These are phyloP conservation scores for Naegleria fowleri DNA, from an alignment of 208 protist genomes.

Conservation along the genomic window DNA sequence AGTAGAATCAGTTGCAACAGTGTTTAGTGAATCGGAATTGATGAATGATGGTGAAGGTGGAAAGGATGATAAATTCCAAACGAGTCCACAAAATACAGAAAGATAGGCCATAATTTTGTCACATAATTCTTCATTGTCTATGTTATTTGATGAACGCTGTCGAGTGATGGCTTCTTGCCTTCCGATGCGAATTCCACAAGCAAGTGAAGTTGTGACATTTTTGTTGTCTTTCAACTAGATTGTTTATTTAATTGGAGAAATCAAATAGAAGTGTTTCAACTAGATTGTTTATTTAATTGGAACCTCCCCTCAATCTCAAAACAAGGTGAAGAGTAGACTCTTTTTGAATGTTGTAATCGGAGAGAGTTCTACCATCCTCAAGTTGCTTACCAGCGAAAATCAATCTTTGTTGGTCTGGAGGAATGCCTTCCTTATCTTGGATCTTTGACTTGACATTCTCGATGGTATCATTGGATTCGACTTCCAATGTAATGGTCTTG, in stretches of 20 bases:
- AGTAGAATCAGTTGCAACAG: no score
- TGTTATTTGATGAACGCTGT: no score
- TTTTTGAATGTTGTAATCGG: not conserved
- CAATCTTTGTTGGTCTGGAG: constrained; percentile 21
- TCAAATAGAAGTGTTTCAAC: no score
- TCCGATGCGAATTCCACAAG: not conserved
- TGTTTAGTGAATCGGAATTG: no score
- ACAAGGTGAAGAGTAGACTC: not conserved
- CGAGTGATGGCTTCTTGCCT: not conserved
- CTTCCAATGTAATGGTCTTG: not conserved
- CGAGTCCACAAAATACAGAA: not conserved
- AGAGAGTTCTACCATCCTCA: not conserved
- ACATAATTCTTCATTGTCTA: not conserved
- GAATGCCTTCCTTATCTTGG: not conserved
- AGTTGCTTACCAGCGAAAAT: not conserved
- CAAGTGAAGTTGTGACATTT: not conserved
- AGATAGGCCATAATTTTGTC: not conserved
- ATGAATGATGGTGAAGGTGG: no score
- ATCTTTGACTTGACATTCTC: not conserved
- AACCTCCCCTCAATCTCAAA: constrained; percentile 40
- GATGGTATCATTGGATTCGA: not conserved
- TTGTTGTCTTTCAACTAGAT: constrained; percentile 91
- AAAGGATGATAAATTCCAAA: not conserved
- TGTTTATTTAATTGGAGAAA: constrained; percentile 99
- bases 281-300: constrained; percentile 99